Evolutionary conservation across 805 yeast species (phyloP).

Genomic region (Cyberlindnera maritima): DNA sequence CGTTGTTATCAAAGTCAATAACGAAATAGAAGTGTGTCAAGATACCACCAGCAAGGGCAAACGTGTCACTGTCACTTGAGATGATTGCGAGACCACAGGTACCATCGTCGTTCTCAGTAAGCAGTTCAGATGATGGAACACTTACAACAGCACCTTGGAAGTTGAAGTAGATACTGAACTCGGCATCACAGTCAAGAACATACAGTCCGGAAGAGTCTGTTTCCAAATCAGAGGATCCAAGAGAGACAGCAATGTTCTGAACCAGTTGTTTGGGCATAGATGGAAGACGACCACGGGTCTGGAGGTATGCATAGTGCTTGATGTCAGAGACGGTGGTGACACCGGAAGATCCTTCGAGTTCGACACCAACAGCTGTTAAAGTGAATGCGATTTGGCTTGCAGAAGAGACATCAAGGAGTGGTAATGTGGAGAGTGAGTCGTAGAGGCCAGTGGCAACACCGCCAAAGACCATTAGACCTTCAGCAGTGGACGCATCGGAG

Average conservation of each 20-base stretch:
- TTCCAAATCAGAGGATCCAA: constrained; percentile 6
- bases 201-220: constrained; percentile 10
- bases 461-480: constrained; percentile 13
- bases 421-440: constrained; percentile 10
- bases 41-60: constrained; percentile 16
- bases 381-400: constrained; percentile 10
- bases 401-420: constrained; percentile 4
- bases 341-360: neutral
- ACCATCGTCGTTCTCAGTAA: constrained; percentile 12
- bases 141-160: constrained; percentile 15
- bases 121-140: constrained; percentile 9
- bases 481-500: neutral
- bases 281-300: constrained; percentile 8
- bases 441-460: constrained; percentile 13
- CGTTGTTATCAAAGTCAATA: constrained; percentile 8
- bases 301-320: constrained; percentile 9
- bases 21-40: constrained; percentile 14
- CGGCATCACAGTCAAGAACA: constrained; percentile 9
- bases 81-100: constrained; percentile 15
- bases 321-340: constrained; percentile 9
- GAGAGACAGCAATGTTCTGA: constrained; percentile 5
- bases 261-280: constrained; percentile 12
- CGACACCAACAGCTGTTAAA: constrained; percentile 11
- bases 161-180: constrained; percentile 8
- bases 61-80: constrained; percentile 6